Base-by-base conservation (phyloP, 2,329 filamentous ascomycete genomes). In the Microsporum audouinii region DNA sequence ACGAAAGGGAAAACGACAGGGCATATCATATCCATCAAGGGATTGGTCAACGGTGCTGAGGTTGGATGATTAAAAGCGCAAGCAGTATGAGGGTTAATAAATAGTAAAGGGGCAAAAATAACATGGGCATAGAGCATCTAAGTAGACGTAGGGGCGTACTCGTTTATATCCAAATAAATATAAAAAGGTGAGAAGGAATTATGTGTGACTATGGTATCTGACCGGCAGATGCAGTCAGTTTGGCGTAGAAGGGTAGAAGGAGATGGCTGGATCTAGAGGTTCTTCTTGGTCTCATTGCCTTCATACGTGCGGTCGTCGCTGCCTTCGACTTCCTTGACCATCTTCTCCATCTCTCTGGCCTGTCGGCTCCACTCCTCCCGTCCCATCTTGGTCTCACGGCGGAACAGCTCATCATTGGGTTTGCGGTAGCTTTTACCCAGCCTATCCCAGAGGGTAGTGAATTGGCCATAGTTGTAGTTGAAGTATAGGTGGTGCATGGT, bases 391-490 rank as follows among this genome's bases (percentile, higher is more conserved):
- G 84, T 84, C 72, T 94, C 88, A 72, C 86, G 87, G 68, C 85
- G 78, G 78, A 96, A 96, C 67, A 96, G 82, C 75, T 91, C 89
- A 61, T 86, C 82, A 68, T 94, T 92, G 23, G 91, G 91, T 78
- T 87, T 84, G 68, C 89, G 82, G 79, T 96, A 96, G 71, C 88
- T 95, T 62, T 88, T 88, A 60, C 89, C 89, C 23, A 96, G 75
- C 59, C 91, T 86, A 74, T 96, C 91, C 88, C 91, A 96, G 23
- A 94, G 79, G 0, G 91, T 96, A 14, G 89, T 94, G 78, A 91
- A 96, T 74, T 96, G 91, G 62, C 91, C 91, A 70, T 95, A 96
- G 78, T 96, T 96, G 80, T 88, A 89, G 77, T 88, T 88, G 79
- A 89, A 89, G 75, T 89, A 88, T 43, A 91, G 75, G 72, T 96